Evolutionary conservation across 345 rosid genomes (phyloP).

Genomic region (Litchi chinensis): DNA sequence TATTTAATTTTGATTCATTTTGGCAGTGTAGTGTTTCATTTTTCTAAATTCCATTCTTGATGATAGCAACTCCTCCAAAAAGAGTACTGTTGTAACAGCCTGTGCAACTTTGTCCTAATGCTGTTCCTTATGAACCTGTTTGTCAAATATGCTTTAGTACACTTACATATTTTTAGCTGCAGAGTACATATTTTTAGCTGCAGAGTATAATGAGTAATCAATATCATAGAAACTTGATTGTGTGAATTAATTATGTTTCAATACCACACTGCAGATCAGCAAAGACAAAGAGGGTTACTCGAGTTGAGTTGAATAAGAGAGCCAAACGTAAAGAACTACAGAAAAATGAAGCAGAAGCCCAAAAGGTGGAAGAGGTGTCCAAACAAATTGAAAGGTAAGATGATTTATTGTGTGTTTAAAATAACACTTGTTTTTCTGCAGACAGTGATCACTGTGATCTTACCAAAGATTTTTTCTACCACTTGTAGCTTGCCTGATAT

Average conservation of each 20-base stretch:
- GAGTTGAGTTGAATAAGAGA: conserved; percentile 75
- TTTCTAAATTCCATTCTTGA: not conserved
- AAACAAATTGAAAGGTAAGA: conserved; percentile 73
- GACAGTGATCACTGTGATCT: conserved; percentile 14
- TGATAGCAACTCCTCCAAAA: no score
- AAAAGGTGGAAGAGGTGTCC: conserved; percentile 48
- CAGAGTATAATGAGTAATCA: not conserved
- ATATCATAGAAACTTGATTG: not conserved
- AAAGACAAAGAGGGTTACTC: conserved; percentile 66
- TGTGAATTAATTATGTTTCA: conserved; percentile 8
- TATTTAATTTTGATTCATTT: not conserved
- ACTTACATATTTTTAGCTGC: no score
- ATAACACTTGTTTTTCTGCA: not conserved
- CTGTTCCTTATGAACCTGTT: no score
- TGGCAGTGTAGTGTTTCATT: not conserved
- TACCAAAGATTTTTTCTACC: conserved; percentile 17
- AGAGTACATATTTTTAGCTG: no score
- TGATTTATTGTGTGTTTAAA: not conserved
- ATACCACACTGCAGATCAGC: conserved; percentile 41
- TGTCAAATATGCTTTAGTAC: not conserved
- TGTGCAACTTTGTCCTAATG: no score
- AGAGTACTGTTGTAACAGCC: no score
- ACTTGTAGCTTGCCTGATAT: conserved; percentile 66
- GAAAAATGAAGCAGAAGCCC: conserved; percentile 56
- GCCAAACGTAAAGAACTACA: conserved; percentile 55